Evolutionary conservation across 371 early-diverging fungal species (phyloP), one percentile per base, ranked within the genome.

Genomic region (Funneliformis caledonium): DNA sequence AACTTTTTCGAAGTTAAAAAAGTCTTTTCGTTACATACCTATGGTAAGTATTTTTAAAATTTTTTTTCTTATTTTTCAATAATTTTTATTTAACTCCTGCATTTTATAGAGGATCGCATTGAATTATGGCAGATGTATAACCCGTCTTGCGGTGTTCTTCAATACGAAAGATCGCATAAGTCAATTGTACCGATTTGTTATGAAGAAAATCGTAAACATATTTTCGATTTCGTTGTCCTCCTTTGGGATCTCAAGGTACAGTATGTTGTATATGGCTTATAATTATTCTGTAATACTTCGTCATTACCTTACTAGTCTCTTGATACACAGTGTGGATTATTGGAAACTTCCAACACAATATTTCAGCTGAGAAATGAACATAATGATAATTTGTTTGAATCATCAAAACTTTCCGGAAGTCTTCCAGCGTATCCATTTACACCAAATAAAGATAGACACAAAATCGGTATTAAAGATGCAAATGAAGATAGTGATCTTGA

Each of bases 371-470:
- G 31, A 59, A 60, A 74, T 74, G 75, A 74, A 42, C 14, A 74
- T 42, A 74, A 74, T n/a, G 60, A 74, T 74, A 74, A 74, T 60
- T 59, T 74, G 75, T 74, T 74, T 74, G 75, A 74, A 74, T 74
- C 12, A 42, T 59, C 75, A 0, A 74, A 74, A 74, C 59, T 74
- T 59, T 59, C 37, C 1, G 6, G 60, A 74, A 74, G 75, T 6
- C 74, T 74, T 56, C 74, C 56, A 56, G 26, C n/a, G n/a, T 59
- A 74, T 14, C 60, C 33, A 59, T 33, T 74, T 33, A 59, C 50
- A 2, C 60, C 74, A 74, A 59, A 33, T 22, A 74, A 74, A 60
- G n/a, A 74, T 11, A 74, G 12, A 37, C 75, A 74, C 60, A 74
- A 74, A 59, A 26, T 74, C 26, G 60, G 75, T 33, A 74, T 74